phyloP scores from a whole-genome alignment of 176 grass and related monocot species.

The Triticum monococcum region DNA sequence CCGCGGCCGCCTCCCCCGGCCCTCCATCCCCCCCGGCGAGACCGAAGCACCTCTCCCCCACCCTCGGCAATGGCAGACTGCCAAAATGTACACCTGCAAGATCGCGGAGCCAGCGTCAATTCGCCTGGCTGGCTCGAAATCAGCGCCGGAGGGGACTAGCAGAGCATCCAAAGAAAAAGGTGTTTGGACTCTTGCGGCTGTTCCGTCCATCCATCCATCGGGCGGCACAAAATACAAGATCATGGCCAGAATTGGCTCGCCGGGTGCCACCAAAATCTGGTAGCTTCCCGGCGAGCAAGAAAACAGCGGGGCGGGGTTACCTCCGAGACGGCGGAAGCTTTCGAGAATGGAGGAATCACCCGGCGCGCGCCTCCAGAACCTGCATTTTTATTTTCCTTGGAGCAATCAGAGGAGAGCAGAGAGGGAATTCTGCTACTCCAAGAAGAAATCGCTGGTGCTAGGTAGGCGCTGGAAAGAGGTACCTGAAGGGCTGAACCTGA shows the following conservation, averaged over 20 bases:
- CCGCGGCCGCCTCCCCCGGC: constrained; percentile 39
- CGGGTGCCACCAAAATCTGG: constrained; percentile 21
- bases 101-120: not conserved
- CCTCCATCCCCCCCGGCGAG: constrained; percentile 22
- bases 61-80: not conserved
- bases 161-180: not conserved
- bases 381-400: not conserved
- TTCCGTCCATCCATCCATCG: not conserved
- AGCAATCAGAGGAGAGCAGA: not conserved
- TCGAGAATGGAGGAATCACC: not conserved
- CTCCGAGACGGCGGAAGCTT: constrained; percentile 1
- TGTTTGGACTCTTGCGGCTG: not conserved
- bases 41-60: not conserved
- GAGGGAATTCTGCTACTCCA: too few species aligned
- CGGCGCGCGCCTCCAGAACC: constrained; percentile 13
- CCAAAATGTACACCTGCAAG: not conserved
- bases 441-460: not conserved
- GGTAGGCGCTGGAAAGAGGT: not conserved
- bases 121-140: not conserved
- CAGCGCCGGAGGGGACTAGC: not conserved
- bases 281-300: constrained; percentile 9
- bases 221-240: constrained; percentile 41
- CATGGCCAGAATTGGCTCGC: not conserved
- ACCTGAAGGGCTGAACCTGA: not conserved
- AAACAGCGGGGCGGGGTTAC: not conserved